Evolutionary conservation across 306 rosid genomes (phyloP).

Genomic region (Cicer bijugum): DNA sequence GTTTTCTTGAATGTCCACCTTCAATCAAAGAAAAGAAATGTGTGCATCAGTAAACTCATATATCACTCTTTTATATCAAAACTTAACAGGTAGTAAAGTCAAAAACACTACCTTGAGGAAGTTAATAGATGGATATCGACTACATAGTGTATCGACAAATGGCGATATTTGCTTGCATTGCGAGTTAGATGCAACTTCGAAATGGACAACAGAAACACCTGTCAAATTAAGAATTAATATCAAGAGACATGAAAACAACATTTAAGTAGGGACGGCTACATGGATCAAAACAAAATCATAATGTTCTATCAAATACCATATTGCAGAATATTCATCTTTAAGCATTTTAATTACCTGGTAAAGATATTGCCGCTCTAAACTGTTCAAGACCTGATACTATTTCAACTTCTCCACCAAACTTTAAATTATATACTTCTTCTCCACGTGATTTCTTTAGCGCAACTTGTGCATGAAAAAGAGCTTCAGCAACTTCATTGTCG

Average conservation of each 20-base stretch:
- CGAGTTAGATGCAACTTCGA: slow-evolving; percentile 65
- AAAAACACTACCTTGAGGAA: slow-evolving; percentile 70
- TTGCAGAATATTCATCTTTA: not conserved
- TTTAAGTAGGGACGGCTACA: no score
- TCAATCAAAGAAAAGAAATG: slow-evolving; percentile 42
- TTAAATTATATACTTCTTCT: slow-evolving; percentile 80
- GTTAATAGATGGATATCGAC: slow-evolving; percentile 82
- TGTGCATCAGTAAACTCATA: slow-evolving; percentile 35
- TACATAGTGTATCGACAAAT: slow-evolving; percentile 71
- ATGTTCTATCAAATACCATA: no score
- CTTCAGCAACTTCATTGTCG: slow-evolving; percentile 84
- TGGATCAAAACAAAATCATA: no score
- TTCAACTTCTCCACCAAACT: slow-evolving; percentile 93
- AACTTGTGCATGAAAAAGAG: slow-evolving; percentile 81
- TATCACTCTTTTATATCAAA: not conserved
- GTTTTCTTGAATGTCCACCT: slow-evolving; percentile 79
- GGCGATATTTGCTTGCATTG: slow-evolving; percentile 84
- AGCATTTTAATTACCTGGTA: slow-evolving; percentile 57
- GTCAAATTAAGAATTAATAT: slow-evolving; percentile 35
- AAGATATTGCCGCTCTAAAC: slow-evolving; percentile 77
- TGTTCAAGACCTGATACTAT: slow-evolving; percentile 77
- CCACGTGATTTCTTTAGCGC: slow-evolving; percentile 92
- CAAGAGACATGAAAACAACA: slow-evolving; percentile 1
- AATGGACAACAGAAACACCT: slow-evolving; percentile 89
- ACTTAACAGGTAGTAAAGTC: not conserved